These are phyloP conservation scores for Starmerella vaccinii DNA, from an alignment of 805 yeast genomes.

Conservation along the genomic window DNA sequence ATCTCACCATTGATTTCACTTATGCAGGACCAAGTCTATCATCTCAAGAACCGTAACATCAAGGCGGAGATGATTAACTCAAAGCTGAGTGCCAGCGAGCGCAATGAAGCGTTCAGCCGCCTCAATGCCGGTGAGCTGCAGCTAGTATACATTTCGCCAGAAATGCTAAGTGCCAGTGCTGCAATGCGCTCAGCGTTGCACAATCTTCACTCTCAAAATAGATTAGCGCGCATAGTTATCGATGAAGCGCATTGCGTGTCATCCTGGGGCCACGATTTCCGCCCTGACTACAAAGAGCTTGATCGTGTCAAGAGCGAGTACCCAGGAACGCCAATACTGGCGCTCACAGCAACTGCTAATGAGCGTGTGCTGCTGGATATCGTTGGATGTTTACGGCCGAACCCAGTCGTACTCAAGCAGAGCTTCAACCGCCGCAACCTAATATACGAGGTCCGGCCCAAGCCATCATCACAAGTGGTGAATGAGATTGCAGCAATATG, in stretches of 20 bases:
- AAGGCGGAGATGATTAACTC: slow-evolving; percentile 85
- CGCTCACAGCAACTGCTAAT: slow-evolving; percentile 94
- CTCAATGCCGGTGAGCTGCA: slow-evolving; percentile 60
- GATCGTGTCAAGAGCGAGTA: slow-evolving; percentile 59
- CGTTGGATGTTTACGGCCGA: slow-evolving; percentile 59
- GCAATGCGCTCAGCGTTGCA: slow-evolving; percentile 56
- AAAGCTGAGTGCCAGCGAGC: slow-evolving; percentile 52
- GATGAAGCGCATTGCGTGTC: slow-evolving; percentile 98
- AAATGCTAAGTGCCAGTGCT: slow-evolving; percentile 72
- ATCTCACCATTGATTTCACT: slow-evolving; percentile 89
- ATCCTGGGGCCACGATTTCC: slow-evolving; percentile 97
- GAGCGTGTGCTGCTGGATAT: slow-evolving; percentile 81
- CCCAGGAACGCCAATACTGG: slow-evolving; percentile 84
- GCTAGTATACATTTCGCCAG: slow-evolving; percentile 83
- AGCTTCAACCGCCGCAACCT: slow-evolving; percentile 86
- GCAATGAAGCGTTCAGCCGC: slow-evolving; percentile 49
- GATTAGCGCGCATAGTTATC: slow-evolving; percentile 76
- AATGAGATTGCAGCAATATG: slow-evolving; percentile 19
- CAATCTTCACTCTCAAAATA: slow-evolving; percentile 42
- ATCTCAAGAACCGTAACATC: slow-evolving; percentile 54
- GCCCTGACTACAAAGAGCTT: slow-evolving; percentile 87
- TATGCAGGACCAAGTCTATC: slow-evolving; percentile 95
- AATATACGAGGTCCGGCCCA: slow-evolving; percentile 63
- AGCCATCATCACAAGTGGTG: slow-evolving; percentile 28
- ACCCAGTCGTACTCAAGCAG: slow-evolving; percentile 58